Evolutionary conservation across 257 asterid species (phyloP).

Genomic region (Echites panduratus): DNA sequence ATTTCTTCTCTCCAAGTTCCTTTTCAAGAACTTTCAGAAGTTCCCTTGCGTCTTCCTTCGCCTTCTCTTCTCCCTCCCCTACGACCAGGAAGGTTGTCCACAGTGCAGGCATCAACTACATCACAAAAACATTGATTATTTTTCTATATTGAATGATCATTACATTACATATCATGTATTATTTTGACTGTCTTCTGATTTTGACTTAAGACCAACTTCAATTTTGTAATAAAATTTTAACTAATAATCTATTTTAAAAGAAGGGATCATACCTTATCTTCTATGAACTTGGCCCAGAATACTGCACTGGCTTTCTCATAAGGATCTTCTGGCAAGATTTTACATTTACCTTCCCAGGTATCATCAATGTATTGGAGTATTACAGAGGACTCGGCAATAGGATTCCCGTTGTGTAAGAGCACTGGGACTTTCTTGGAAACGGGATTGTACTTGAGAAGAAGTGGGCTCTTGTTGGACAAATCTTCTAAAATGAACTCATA

Average conservation of each 20-base stretch:
- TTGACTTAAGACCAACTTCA: no score
- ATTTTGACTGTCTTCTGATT: no score
- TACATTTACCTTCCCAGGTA: constrained; percentile 26
- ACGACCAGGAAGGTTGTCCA: constrained; percentile 25
- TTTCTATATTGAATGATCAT: background rate
- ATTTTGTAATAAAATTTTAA: no score
- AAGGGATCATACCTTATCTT: constrained; percentile 35
- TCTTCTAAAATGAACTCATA: constrained; percentile 39
- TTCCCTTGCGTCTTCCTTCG: constrained; percentile 37
- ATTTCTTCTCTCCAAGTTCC: constrained; percentile 37
- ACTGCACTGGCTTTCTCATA: constrained; percentile 35
- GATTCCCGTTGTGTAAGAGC: constrained; percentile 38
- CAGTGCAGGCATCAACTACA: constrained; percentile 21
- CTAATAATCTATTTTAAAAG: no score
- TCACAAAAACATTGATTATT: background rate
- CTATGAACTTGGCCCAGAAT: constrained; percentile 48
- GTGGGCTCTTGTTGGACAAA: constrained; percentile 27
- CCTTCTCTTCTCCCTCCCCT: constrained; percentile 43
- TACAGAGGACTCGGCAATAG: constrained; percentile 35
- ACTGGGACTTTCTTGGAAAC: constrained; percentile 38
- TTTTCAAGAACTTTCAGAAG: constrained; percentile 28
- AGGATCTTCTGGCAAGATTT: constrained; percentile 40
- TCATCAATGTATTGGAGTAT: constrained; percentile 56
- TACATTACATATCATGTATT: no score
- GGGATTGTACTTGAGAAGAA: constrained; percentile 42